Percentiles rank a stretch among this genome's conserved stretches.
Conservation (phyloP, 148 eudicot species). For the Vaccinium macrocarpon region DNA sequence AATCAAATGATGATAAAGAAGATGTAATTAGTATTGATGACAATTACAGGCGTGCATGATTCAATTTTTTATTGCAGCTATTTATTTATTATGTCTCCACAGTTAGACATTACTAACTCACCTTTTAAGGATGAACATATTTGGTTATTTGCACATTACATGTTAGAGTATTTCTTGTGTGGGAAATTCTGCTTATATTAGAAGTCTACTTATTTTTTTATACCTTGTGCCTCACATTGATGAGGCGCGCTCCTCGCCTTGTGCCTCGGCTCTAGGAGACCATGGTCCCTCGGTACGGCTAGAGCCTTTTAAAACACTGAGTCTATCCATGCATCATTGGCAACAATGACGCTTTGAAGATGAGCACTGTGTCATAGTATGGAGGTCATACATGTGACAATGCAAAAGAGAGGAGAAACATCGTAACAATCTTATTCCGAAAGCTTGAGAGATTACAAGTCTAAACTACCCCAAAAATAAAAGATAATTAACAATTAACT, state of each 20-base stretch:
- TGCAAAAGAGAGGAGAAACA: no score
- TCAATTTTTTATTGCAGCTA: background rate
- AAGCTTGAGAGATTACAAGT: no score
- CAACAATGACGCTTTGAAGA: background rate
- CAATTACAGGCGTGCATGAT: background rate
- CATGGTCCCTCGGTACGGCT: background rate
- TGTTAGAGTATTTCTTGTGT: background rate
- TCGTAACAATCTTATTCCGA: no score
- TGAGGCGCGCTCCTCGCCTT: background rate
- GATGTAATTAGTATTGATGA: no score
- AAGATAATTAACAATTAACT: no score
- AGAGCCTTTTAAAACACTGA: background rate
- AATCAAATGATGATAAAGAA: background rate
- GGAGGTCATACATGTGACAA: background rate
- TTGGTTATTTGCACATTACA: background rate
- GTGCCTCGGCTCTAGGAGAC: background rate
- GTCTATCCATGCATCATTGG: background rate
- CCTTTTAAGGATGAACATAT: no score
- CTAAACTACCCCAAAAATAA: no score
- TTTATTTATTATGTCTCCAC: no score
- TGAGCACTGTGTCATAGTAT: background rate
- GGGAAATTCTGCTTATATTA: background rate
- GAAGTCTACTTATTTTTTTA: background rate
- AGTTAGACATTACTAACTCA: no score
- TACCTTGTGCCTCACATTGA: background rate